Evolutionary conservation across 768 basidiomycete species (phyloP), one percentile per base, ranked within the genome.

Genomic region (Rubroboletus satanas): DNA sequence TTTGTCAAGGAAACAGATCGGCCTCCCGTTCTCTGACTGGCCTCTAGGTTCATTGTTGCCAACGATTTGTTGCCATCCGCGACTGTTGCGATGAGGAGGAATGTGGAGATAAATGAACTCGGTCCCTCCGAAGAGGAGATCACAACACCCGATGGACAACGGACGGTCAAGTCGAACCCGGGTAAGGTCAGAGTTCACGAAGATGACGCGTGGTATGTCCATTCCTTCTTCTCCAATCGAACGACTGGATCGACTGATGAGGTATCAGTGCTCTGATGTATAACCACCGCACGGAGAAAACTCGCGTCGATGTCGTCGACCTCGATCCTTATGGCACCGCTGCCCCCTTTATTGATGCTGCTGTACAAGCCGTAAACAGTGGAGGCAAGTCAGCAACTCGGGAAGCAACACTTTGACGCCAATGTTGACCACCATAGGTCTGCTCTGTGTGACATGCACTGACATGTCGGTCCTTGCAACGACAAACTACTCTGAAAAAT

Each of bases 311-410:
- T 59, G 91, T 91, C 29, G 85, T 99, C n/a, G 97, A 99, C 69
- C 80, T 99, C 28, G 97, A 99, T 68, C 97, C 97, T 0, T 99
- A 98, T 64, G 97, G 97, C 1, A 96, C 93, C 9, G 97, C 97
- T 0, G 88, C 93, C 5, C 97, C 96, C 3, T 99, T 99, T 68
- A 87, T 99, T 28, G 97, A 99, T 62, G 87, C 87, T 21, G 94
- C 96, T 0, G 85, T 99, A 15, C 94, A 98, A 63, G 84, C 83
- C 54, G 77, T 97, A 9, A 82, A 83, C 32, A 94, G 95, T 60
- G 94, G 90, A 68, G 96, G 95, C 87, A 56, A 61, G 79, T 67
- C 15, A n/a, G 32, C 8, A 38, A n/a, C 42, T 26, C 41, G 29
- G 15, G 8, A 12, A 35, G 10, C 26, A 26, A 45, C 10, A 9